These are phyloP conservation scores for Kalmusia sp. DNA, from an alignment of 2,329 filamentous ascomycete species.

Conservation along the genomic window DNA sequence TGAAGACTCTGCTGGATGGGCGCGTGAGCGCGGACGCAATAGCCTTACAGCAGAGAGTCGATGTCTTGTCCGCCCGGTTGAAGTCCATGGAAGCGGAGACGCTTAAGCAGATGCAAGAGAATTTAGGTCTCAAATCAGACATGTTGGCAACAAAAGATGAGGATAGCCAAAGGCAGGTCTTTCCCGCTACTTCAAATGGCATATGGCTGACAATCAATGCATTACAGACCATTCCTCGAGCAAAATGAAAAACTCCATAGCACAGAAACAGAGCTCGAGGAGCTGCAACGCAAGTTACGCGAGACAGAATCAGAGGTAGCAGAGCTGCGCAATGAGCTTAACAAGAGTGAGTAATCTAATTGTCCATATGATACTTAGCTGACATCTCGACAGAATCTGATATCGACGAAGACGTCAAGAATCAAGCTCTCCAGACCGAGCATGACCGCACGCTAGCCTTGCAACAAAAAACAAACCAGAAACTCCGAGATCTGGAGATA, in stretches of 20 bases:
- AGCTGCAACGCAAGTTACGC: slow-evolving; percentile 40
- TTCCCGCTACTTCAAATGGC: background rate
- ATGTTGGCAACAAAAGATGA: slow-evolving; percentile 46
- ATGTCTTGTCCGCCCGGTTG: slow-evolving; percentile 44
- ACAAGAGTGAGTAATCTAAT: slow-evolving; percentile 33
- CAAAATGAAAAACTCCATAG: slow-evolving; percentile 48
- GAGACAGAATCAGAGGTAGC: slow-evolving; percentile 46
- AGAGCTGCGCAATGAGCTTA: slow-evolving; percentile 45
- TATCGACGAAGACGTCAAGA: slow-evolving; percentile 36
- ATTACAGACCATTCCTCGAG: slow-evolving; percentile 43
- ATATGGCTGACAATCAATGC: background rate
- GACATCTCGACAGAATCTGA: slow-evolving; percentile 31
- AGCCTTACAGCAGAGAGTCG: slow-evolving; percentile 49
- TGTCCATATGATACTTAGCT: background rate
- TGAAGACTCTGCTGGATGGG: slow-evolving; percentile 26
- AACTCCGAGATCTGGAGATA: slow-evolving; percentile 42
- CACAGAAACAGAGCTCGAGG: slow-evolving; percentile 42
- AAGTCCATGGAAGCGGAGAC: slow-evolving; percentile 49
- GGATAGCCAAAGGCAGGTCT: slow-evolving; percentile 37
- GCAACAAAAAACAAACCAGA: slow-evolving; percentile 44
- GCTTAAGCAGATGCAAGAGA: slow-evolving; percentile 51
- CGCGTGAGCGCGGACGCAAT: slow-evolving; percentile 42
- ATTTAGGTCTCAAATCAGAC: slow-evolving; percentile 46
- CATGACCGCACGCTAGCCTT: slow-evolving; percentile 43
- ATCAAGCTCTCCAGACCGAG: slow-evolving; percentile 39